Conservation (phyloP, 2,329 filamentous ascomycete genomes). For the Coniochaeta pulveracea region DNA sequence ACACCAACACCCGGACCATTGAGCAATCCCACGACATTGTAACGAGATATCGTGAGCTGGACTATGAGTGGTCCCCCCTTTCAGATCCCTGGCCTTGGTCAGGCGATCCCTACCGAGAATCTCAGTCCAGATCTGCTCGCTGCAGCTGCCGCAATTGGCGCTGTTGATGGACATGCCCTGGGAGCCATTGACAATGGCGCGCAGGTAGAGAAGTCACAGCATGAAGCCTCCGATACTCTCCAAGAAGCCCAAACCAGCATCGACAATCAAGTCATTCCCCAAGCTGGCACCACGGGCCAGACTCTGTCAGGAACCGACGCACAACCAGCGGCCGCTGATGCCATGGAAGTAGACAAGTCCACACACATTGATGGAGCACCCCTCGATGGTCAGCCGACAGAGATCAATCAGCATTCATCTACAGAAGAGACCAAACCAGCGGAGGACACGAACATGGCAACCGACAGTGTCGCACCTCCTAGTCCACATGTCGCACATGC, state of each 20-base stretch:
- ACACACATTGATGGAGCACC: neutral
- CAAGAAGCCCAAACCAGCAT: too few species aligned
- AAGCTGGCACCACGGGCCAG: too few species aligned
- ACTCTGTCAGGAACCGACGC: too few species aligned
- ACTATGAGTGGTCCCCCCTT: slow-evolving; percentile 7
- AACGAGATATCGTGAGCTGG: too few species aligned
- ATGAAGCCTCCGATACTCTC: too few species aligned
- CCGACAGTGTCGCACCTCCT: slow-evolving; percentile 8
- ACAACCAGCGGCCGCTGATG: too few species aligned
- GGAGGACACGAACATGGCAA: slow-evolving; percentile 1
- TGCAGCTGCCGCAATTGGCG: slow-evolving; percentile 10
- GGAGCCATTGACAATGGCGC: neutral
- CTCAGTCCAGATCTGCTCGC: slow-evolving; percentile 12
- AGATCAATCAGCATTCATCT: neutral
- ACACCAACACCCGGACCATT: neutral
- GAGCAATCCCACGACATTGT: too few species aligned
- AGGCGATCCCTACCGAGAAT: slow-evolving; percentile 13
- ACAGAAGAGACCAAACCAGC: neutral
- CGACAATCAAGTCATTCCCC: too few species aligned
- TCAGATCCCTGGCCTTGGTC: slow-evolving; percentile 19
- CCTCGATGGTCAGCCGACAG: neutral
- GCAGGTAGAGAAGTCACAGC: slow-evolving; percentile 3
- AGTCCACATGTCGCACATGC: slow-evolving; percentile 29
- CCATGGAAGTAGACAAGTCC: slow-evolving; percentile 1
- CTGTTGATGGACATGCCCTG: slow-evolving; percentile 4